Evolutionary conservation across 2,329 filamentous ascomycete genomes (phyloP), one percentile per base, ranked within the genome.

Genomic region (Lachnellula arida): DNA sequence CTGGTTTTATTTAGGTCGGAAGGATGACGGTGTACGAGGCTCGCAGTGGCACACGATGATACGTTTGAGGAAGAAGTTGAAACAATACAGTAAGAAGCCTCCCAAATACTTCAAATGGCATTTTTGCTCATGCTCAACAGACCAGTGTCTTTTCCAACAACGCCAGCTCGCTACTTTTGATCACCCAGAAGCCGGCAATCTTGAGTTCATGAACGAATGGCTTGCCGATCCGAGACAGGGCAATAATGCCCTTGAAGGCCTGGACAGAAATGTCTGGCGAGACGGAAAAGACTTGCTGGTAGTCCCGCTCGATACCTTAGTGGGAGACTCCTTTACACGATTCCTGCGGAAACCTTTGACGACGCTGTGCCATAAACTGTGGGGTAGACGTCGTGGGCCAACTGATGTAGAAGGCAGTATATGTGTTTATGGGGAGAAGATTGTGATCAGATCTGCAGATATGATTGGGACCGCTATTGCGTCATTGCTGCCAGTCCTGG

Each of bases 101-200:
- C 15, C 11, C 14, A 28, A 23, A 4, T 32, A 9, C 8, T 12
- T 39, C 48, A 39, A 50, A 15, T 14, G 1, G 11, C 0, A 35
- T 2, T 23, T 39, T 23, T 14, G 19, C 17, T 50, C 12, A 19
- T 2, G 1, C 15, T 17, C 8, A 19, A 40, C 19, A 50, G 48
- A 50, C n/a, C n/a, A 40, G n/a, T 35, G 15, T 8, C 48, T 50
- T 17, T 50, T 50, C 34, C 48, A 50, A 25, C 48, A 50, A 23
- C 48, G 34, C 35, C 14, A 50, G 19, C 48, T 50, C 12, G 28
- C 48, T 37, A 50, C 28, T n/a, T 50, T 50, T 19, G 34, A 35
- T 39, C 15, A 39, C 6, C 48, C 48, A 9, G 48, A 35, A n/a
- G 28, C 28, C 1, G 28, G 28, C 17, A 39, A 50, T 19, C 35